Conservation (phyloP, 169 alveolate genomes). For the Cryptosporidium parvum region DNA sequence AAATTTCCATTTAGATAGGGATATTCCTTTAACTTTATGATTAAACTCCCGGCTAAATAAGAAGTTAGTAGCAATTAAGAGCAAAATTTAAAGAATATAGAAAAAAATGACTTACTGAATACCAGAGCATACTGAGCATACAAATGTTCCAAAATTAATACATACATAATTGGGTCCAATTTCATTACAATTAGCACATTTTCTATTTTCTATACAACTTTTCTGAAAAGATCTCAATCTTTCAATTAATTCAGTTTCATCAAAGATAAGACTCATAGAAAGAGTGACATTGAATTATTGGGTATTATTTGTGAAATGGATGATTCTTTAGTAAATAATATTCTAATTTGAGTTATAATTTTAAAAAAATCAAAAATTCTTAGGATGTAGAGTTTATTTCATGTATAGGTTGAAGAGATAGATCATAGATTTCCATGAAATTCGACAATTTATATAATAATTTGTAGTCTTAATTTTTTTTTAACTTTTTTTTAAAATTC, state of each 20-base stretch:
- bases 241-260: constrained; percentile 44
- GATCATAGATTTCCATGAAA: no score
- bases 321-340: not conserved
- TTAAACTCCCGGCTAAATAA: constrained; percentile 79
- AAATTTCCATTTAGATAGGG: constrained; percentile 80
- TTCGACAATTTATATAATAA: no score
- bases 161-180: constrained; percentile 84
- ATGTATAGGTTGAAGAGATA: not conserved
- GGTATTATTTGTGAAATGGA: not conserved
- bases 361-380: not conserved
- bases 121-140: constrained; percentile 83
- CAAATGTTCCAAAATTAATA: constrained; percentile 81
- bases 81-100: not conserved
- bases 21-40: constrained; percentile 82
- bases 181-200: constrained; percentile 83
- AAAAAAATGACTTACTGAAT: constrained; percentile 70
- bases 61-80: not conserved
- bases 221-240: constrained; percentile 73
- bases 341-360: no score
- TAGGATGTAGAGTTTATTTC: no score
- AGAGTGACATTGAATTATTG: not conserved
- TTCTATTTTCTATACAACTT: constrained; percentile 64
- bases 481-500: no score
- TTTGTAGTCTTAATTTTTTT: not conserved
- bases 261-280: not conserved